Percentiles rank a stretch among this genome's conserved stretches.
Evolutionary conservation across 805 yeast species (phyloP).

Genomic region (Ogataea nitratoaversa): DNA sequence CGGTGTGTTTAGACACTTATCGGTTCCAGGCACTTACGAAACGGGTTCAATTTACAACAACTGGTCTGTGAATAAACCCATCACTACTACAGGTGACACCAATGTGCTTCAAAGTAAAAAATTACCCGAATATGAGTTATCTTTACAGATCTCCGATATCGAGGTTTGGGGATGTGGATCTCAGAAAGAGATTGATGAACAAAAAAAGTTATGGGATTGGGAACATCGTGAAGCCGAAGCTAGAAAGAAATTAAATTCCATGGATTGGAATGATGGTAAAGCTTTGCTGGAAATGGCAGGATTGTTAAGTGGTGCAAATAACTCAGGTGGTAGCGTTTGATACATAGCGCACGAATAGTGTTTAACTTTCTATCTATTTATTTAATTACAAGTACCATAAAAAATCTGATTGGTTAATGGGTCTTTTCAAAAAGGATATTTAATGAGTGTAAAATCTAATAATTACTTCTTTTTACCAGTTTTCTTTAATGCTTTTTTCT

Average conservation of each 20-base stretch:
- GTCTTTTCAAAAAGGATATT: not conserved
- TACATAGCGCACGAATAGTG: not conserved
- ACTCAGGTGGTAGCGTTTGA: conserved; percentile 47
- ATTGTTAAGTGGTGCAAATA: conserved; percentile 40
- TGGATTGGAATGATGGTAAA: conserved; percentile 70
- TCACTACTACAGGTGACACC: too few relatives aligned
- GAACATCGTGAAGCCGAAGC: conserved; percentile 82
- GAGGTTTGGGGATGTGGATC: conserved; percentile 95
- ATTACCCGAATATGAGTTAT: conserved; percentile 56
- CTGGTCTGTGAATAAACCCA: too few relatives aligned
- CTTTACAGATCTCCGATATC: conserved; percentile 66
- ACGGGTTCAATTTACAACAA: conserved; percentile 31
- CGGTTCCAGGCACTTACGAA: conserved; percentile 46
- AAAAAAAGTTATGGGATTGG: conserved; percentile 82
- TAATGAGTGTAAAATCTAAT: too few relatives aligned
- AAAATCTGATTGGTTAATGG: not conserved
- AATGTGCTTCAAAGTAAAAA: not conserved
- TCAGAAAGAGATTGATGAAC: conserved; percentile 70
- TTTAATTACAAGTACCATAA: not conserved
- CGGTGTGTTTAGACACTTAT: conserved; percentile 71
- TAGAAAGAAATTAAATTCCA: conserved; percentile 64
- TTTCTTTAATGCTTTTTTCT: conserved; percentile 69
- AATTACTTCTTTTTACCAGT: conserved; percentile 19
- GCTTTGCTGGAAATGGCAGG: conserved; percentile 86
- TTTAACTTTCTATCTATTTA: not conserved